Evolutionary conservation across 2,329 filamentous ascomycete genomes (phyloP), one percentile per base, ranked within the genome.

Genomic region (Calonectria hongkongensis): DNA sequence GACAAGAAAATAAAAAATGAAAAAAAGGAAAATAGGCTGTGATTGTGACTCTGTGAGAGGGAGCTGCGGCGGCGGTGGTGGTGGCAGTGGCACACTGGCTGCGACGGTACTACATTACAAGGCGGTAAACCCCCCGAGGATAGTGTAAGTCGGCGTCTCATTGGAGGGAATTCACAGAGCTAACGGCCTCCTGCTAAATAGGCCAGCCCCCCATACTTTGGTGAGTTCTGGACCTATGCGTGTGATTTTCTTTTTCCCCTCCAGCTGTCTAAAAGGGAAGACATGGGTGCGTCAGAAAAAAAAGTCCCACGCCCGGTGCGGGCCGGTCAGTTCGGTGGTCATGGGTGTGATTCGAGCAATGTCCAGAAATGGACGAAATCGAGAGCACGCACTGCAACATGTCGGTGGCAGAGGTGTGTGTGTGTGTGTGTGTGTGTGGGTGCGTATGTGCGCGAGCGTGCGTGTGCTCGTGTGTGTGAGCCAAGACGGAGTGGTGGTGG

Each of bases 11-110:
- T 9, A 36, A 36, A 36, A 13, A 36, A 33, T 33, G 30, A 21
- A 16, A 47, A 48, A 25, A 48, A 48, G n/a, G 10, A 48, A 48
- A 48, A 25, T 21, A 10, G 43, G 45, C 45, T 48, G 45, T 48
- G 45, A 48, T 25, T 25, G 45, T 25, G 45, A 48, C 33, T 36
- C 7, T 25, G 45, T 48, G 45, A 48, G 25, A 48, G 45, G 2
- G 45, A 7, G n/a, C 3, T n/a, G 41, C 41, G 41, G 41, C 16
- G 27, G 48, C 48, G 27, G 48, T 16, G 50, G 7, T 21, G 33
- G 54, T 58, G 54, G 33, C 45, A 48, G 54, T 58, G 54, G 33
- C 45, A 48, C 45, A 48, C 21, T 27, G 28, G 18, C n/a, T 58
- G 33, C 54, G 36, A 58, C 54, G 36, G 30, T 58, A 30, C 54